Evolutionary conservation across 2,329 filamentous ascomycete species (phyloP).

Genomic region (Colletotrichum kahawae): DNA sequence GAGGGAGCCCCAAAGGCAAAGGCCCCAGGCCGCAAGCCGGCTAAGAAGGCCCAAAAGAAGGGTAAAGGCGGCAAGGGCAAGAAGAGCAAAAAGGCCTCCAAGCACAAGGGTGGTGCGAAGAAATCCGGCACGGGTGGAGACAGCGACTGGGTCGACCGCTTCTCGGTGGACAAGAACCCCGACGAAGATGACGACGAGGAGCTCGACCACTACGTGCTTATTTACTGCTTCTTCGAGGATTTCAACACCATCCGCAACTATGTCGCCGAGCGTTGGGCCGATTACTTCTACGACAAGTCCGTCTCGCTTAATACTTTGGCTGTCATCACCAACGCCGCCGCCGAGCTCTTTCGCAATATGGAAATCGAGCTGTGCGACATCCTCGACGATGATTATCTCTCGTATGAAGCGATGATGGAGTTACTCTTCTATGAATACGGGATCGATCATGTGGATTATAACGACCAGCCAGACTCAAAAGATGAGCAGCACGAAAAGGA

Average conservation of each 20-base stretch:
- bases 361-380: neutral
- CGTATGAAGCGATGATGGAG: neutral
- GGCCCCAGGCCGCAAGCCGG: neutral
- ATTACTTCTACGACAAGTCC: neutral
- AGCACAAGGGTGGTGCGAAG: neutral
- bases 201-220: neutral
- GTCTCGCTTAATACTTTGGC: neutral
- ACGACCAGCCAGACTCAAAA: neutral
- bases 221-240: neutral
- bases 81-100: neutral
- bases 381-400: too few species aligned
- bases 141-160: neutral
- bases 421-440: neutral
- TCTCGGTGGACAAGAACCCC: neutral
- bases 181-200: neutral
- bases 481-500: too few species aligned
- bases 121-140: neutral
- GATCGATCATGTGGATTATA: neutral
- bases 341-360: neutral
- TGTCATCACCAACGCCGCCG: neutral
- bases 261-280: neutral
- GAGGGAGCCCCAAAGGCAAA: neutral
- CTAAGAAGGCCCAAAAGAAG: neutral
- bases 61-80: neutral
- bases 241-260: neutral